These are phyloP conservation scores for Schizophyllum amplum DNA, from an alignment of 1,284 basidiomycete genomes.

Conservation along the genomic window DNA sequence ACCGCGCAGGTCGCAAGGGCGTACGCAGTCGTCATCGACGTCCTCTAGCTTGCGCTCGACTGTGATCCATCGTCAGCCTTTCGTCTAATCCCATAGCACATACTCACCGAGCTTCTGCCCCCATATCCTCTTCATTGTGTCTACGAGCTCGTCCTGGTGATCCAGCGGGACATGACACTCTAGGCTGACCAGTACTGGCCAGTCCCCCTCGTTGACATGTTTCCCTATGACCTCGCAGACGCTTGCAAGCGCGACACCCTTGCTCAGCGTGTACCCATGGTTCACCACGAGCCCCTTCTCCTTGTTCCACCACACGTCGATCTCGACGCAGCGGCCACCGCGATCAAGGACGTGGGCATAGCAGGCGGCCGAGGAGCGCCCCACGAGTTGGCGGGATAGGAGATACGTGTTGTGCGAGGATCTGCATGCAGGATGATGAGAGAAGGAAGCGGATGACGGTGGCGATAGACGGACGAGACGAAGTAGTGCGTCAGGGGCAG, in stretches of 20 bases:
- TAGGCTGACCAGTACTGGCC: constrained; percentile 56
- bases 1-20: constrained; percentile 42
- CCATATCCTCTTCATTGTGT: constrained; percentile 47
- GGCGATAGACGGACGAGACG: constrained; percentile 39
- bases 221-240: constrained; percentile 47
- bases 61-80: too few species aligned
- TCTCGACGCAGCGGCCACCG: constrained; percentile 57
- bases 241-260: constrained; percentile 37
- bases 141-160: constrained; percentile 46
- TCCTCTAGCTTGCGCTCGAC: constrained; percentile 20
- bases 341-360: constrained; percentile 50
- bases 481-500: constrained; percentile 46
- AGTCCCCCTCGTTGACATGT: constrained; percentile 31
- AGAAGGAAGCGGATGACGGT: not conserved
- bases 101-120: constrained; percentile 42
- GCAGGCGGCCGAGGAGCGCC: constrained; percentile 42
- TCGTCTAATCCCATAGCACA: not conserved
- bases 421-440: constrained; percentile 20
- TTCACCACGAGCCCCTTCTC: constrained; percentile 46
- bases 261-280: constrained; percentile 50
- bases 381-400: constrained; percentile 50
- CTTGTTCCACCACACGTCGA: constrained; percentile 58
- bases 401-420: constrained; percentile 66
- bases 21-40: constrained; percentile 26
- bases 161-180: constrained; percentile 52